phyloP scores from a whole-genome alignment of 345 rosid species.

The Cardamine chenopodiifolia region DNA sequence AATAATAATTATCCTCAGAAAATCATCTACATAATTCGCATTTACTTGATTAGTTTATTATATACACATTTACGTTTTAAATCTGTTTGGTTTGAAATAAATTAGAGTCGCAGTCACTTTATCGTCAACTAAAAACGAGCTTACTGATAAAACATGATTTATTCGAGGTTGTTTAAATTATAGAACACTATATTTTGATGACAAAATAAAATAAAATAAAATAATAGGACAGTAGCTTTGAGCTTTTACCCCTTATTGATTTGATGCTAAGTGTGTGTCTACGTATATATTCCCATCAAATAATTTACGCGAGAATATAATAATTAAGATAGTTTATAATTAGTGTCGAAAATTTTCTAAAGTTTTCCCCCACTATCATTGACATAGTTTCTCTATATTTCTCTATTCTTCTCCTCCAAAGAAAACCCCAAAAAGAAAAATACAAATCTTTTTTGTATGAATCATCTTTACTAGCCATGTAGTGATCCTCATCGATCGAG shows the following conservation, averaged over 20 bases:
- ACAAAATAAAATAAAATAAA: background rate
- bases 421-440: background rate
- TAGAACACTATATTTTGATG: slow-evolving; percentile 11
- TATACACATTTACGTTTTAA: slow-evolving; percentile 19
- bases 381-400: slow-evolving; percentile 39
- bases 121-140: slow-evolving; percentile 20
- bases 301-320: slow-evolving; percentile 39
- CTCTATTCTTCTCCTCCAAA: slow-evolving; percentile 24
- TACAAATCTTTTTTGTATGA: background rate
- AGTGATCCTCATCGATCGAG: slow-evolving; percentile 17
- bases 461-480: slow-evolving; percentile 21
- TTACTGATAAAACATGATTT: background rate
- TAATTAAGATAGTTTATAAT: slow-evolving; percentile 21
- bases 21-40: background rate
- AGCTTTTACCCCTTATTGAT: slow-evolving; percentile 25
- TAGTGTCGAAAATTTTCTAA: slow-evolving; percentile 31
- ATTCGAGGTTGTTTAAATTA: slow-evolving; percentile 21
- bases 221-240: background rate
- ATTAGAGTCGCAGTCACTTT: slow-evolving; percentile 3
- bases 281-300: slow-evolving; percentile 41
- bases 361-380: slow-evolving; percentile 44
- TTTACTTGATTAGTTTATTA: slow-evolving; percentile 5
- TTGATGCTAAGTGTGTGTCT: slow-evolving; percentile 37
- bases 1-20: slow-evolving; percentile 7
- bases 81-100: slow-evolving; percentile 20